Conservation (phyloP, 2,329 filamentous ascomycete species). For the Plectosphaerella cucumerina region DNA sequence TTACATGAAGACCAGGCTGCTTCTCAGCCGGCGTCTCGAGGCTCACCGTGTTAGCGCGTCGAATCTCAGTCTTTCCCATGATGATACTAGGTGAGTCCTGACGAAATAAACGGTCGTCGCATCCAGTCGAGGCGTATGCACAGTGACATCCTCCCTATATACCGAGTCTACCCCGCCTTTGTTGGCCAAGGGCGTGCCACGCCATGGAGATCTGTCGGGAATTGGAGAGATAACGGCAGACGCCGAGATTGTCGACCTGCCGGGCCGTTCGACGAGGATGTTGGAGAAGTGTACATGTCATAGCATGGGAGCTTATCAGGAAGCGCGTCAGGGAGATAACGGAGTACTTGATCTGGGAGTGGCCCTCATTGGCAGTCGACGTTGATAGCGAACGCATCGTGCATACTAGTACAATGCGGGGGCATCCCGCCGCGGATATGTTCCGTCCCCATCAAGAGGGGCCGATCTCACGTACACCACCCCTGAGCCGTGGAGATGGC, state of each 20-base stretch:
- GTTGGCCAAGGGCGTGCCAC: not conserved
- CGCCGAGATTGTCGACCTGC: not conserved
- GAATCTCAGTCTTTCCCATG: slow-evolving; percentile 58
- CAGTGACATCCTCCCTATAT: not conserved
- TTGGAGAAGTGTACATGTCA: not conserved
- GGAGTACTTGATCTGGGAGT: slow-evolving; percentile 4
- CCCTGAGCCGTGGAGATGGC: slow-evolving; percentile 11
- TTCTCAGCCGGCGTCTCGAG: slow-evolving; percentile 67
- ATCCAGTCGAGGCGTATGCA: not conserved
- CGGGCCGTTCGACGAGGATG: too few species aligned
- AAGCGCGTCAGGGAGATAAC: slow-evolving; percentile 3
- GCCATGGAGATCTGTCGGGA: not conserved
- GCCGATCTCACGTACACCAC: slow-evolving; percentile 7
- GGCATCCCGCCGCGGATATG: not conserved
- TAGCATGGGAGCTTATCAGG: slow-evolving; percentile 7
- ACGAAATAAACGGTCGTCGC: not conserved
- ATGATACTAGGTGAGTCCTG: not conserved
- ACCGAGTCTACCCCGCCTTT: not conserved
- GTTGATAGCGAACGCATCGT: not conserved
- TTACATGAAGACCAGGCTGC: slow-evolving; percentile 67
- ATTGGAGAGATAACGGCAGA: not conserved
- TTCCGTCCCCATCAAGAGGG: not conserved
- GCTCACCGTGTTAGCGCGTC: slow-evolving; percentile 69
- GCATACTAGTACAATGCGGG: not conserved
- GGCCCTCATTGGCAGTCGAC: slow-evolving; percentile 1